A percentile compares a stretch with the other conserved stretches of the same genome.
phyloP scores from a whole-genome alignment of 2,329 filamentous ascomycete species.

The Phaeosphaeria sp. region DNA sequence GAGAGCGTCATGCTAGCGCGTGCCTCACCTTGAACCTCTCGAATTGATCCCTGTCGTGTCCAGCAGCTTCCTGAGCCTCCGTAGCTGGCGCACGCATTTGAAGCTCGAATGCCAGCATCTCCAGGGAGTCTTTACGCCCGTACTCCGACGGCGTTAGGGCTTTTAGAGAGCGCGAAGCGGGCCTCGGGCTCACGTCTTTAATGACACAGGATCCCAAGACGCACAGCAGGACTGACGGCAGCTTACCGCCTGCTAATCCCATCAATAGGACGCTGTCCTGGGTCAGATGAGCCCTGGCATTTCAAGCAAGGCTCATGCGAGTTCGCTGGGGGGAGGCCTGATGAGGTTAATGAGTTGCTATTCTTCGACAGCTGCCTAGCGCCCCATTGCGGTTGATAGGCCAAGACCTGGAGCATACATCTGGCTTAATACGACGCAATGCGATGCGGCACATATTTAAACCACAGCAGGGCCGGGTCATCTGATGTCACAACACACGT shows the following conservation, averaged over 20 bases:
- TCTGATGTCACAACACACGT: neutral
- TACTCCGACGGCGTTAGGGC: neutral
- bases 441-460: neutral
- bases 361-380: conserved; percentile 1
- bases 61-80: neutral
- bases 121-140: neutral
- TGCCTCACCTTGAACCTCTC: neutral
- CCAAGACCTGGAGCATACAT: neutral
- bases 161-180: neutral
- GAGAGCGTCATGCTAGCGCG: neutral
- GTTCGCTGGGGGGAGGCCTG: neutral
- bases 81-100: neutral
- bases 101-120: neutral
- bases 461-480: neutral
- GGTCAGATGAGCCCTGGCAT: neutral
- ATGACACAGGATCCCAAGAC: neutral
- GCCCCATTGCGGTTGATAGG: conserved; percentile 2
- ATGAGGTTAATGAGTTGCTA: neutral
- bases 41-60: neutral
- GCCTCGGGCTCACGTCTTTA: neutral
- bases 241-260: neutral
- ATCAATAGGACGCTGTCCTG: neutral
- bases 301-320: neutral
- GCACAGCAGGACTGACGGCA: neutral
- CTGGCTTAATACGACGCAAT: neutral